Evolutionary conservation across 495 filamentous ascomycete genomes (phyloP).

Genomic region (Penicillium paxilli): DNA sequence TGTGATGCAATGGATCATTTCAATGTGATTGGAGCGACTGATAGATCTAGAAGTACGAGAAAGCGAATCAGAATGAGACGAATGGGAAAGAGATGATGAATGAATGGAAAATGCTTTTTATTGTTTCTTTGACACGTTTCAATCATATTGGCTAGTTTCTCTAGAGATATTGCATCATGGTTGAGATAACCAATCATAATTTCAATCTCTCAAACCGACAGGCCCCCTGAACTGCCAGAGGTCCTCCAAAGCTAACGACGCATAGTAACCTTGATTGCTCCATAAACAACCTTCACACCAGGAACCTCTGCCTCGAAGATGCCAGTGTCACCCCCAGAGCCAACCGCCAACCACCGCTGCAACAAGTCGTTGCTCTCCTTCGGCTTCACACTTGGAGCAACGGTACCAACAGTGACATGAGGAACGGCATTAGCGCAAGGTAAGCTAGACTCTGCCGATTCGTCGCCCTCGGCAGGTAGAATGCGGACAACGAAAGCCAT

Average conservation of each 20-base stretch:
- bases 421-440: slow-evolving; percentile 74
- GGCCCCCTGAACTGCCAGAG: too few species aligned
- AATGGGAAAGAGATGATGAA: too few species aligned
- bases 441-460: slow-evolving; percentile 48
- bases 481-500: slow-evolving; percentile 88
- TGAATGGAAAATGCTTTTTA: too few species aligned
- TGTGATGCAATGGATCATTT: too few species aligned
- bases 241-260: not conserved
- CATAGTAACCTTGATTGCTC: not conserved
- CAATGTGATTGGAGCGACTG: too few species aligned
- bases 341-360: slow-evolving; percentile 60
- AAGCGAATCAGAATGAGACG: too few species aligned
- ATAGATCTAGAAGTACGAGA: too few species aligned
- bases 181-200: not conserved
- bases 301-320: slow-evolving; percentile 47
- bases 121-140: too few species aligned
- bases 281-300: slow-evolving; percentile 36
- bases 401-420: slow-evolving; percentile 89
- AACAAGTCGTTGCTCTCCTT: slow-evolving; percentile 91
- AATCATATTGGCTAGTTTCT: too few species aligned
- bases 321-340: slow-evolving; percentile 49
- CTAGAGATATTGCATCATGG: too few species aligned
- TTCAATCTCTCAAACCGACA: too few species aligned
- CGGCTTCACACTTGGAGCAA: slow-evolving; percentile 70
- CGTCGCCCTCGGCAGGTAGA: slow-evolving; percentile 30